Evolutionary conservation across 345 rosid species (phyloP), one percentile per base, ranked within the genome.

Genomic region (Eucalyptus urophylla): DNA sequence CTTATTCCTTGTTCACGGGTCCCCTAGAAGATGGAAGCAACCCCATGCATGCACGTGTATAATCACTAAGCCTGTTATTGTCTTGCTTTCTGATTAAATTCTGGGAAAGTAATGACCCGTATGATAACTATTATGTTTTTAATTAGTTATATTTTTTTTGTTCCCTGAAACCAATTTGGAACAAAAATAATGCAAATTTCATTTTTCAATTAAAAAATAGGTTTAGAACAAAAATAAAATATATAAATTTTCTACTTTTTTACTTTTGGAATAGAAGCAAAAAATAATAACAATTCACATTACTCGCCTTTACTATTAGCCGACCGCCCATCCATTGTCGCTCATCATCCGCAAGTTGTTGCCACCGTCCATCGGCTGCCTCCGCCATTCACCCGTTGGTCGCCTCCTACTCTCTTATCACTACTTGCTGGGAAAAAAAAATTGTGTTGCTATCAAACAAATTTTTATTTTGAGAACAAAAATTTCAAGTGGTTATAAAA

Each of bases 261-360:
- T 51, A 8, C 0, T 21, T 21, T 53, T 53, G 58, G 1, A 53
- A 8, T 4, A 8, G 0, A 53, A 53, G 11, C 5, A 21, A 53
- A 21, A 7, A 4, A 3, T 8, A 19, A 53, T 8, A 53, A 53
- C 11, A 4, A 53, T 53, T 53, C 11, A 3, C 11, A 21, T 53
- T 2, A 53, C 25, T 53, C 0, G 1, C 11, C 25, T 53, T 53
- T 3, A 0, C 11, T 53, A 53, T 53, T 19, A 53, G 9, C 5
- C 5, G 0, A 0, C 58, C 0, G 0, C 58, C 25, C 58, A 21
- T 53, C 58, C 22, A 53, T 53, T 8, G 1, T 53, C 0, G 1
- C 56, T 53, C 56, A 53, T 53, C 24, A 1, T 53, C 0, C 2
- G 24, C 56, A 53, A 53, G 56, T 0, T 53, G 2, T 19, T 0